These are phyloP conservation scores for Lepiota venenata DNA, from an alignment of 768 basidiomycete genomes.

Conservation along the genomic window DNA sequence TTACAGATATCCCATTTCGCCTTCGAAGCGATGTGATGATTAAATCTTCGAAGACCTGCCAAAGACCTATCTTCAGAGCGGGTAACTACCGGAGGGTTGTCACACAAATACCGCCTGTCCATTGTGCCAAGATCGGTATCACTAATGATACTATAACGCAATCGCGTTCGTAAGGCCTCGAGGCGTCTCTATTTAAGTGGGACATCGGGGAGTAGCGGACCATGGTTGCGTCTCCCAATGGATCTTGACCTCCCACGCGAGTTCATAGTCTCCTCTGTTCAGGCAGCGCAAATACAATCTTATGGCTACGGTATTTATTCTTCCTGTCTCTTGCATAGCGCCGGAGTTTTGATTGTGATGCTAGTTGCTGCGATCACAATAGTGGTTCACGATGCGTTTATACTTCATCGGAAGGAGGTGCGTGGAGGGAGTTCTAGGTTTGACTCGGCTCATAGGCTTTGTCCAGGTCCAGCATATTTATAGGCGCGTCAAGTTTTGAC, in stretches of 20 bases:
- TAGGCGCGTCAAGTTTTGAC: not conserved
- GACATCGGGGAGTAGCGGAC: too few relatives aligned
- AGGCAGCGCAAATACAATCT: not conserved
- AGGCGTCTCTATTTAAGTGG: not conserved
- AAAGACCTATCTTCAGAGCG: not conserved
- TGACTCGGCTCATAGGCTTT: not conserved
- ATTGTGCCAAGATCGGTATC: not conserved
- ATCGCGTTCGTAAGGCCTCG: constrained; percentile 1
- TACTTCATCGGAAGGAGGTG: constrained; percentile 6
- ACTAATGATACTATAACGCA: not conserved
- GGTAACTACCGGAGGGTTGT: constrained; percentile 6
- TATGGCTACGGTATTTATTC: not conserved
- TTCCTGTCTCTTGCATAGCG: not conserved
- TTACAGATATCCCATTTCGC: too few relatives aligned
- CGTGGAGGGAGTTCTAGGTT: not conserved
- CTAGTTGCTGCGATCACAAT: constrained; percentile 4
- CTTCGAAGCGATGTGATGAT: too few relatives aligned
- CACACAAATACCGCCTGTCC: not conserved
- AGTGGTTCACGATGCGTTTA: not conserved
- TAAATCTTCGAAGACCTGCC: not conserved
- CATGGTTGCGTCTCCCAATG: not conserved
- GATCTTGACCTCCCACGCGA: not conserved
- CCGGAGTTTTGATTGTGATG: not conserved
- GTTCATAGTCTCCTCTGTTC: not conserved
- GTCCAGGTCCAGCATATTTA: constrained; percentile 5